These are phyloP conservation scores for Stipa capillata DNA, from an alignment of 176 grass and related monocot species.

Conservation along the genomic window DNA sequence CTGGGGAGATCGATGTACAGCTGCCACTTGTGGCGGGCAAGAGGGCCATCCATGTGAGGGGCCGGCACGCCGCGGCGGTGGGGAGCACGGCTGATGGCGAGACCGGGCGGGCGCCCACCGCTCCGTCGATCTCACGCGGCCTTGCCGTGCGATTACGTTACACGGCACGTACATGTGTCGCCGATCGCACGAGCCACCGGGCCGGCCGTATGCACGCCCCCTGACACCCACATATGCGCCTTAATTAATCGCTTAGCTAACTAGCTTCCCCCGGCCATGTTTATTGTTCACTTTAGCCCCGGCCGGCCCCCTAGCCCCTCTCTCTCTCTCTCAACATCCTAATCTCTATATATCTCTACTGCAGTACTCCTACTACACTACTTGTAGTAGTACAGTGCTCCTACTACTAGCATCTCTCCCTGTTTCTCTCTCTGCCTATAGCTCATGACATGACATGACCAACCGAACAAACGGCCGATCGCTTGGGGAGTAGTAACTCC, in stretches of 20 bases:
- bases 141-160: constrained; percentile 24
- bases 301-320: not conserved
- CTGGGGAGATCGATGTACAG: no score
- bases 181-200: not conserved
- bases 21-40: constrained; percentile 36
- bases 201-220: no score
- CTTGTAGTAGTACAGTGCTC: not conserved
- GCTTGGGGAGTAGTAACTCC: no score
- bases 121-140: no score
- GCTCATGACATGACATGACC: constrained; percentile 4
- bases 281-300: not conserved
- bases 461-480: constrained; percentile 14
- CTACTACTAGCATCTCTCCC: not conserved
- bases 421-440: not conserved
- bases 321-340: no score
- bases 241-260: not conserved
- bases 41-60: constrained; percentile 51
- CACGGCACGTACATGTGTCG: constrained; percentile 32
- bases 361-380: not conserved
- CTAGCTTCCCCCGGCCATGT: not conserved
- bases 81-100: no score
- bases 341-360: no score
- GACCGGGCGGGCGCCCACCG: no score
- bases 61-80: constrained; percentile 6
- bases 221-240: constrained; percentile 7